Evolutionary conservation across 2,329 filamentous ascomycete species (phyloP), one percentile per base, ranked within the genome.

Genomic region (Stemphylium vesicarium): DNA sequence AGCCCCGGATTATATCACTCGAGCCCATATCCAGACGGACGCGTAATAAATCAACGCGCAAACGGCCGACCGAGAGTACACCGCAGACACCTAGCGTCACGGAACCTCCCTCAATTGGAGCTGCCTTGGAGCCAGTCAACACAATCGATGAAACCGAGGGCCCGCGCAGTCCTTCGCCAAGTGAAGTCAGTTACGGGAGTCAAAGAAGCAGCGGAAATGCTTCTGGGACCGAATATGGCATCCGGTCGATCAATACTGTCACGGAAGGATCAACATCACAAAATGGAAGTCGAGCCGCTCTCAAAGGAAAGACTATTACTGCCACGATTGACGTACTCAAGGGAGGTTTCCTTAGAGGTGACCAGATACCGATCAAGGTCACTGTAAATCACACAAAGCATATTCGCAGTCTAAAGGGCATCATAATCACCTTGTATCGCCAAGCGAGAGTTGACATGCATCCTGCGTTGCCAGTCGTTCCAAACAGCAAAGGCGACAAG

Each of bases 361-460:
- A 98, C 65, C 85, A 85, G 20, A 81, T 98, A 38, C 87, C 91
- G 0, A 84, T 98, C 49, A 89, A 86, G 66, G 88, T 98, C 47
- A 87, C 84, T 0, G 88, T 99, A 56, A 89, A 92, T 60, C 95
- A 98, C 72, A 94, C 89, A 56, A 96, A 96, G 74, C 85, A 88
- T 53, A 86, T 98, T 69, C 92, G 94, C 78, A 98, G 92, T 72
- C 83, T 96, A 77, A 90, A 94, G 64, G 94, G 95, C 7, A 89
- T 98, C 42, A 95, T 98, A 57, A 86, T 96, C 40, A 98, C 95
- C 1, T 80, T 99, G 8, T 97, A 96, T 73, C 87, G 95, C 39
- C 91, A 96, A 74, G 92, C 92, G 20, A 87, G 92, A 56, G 94
- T 98, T 40, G 94, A 99, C 71, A 90, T 92, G 68, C 84, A 88